Percentiles rank a stretch among this genome's conserved stretches.
Conservation (phyloP, 1,284 basidiomycete species). For the Melampsora larici-populina region DNA sequence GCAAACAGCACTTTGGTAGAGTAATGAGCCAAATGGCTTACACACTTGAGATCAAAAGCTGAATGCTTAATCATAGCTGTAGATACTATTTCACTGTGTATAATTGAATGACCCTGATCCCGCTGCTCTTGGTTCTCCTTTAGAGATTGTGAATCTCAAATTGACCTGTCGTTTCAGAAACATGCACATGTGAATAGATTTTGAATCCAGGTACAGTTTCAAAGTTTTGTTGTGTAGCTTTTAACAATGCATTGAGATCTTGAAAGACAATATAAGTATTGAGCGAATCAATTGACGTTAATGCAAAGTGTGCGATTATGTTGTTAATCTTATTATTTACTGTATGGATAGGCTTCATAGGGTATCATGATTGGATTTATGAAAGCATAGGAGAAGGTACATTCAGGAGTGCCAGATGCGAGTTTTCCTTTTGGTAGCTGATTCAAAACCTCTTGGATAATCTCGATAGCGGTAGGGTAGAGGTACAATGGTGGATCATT, state of each 20-base stretch:
- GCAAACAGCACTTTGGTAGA: slow-evolving; percentile 16
- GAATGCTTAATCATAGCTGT: slow-evolving; percentile 16
- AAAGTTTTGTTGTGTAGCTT: slow-evolving; percentile 70
- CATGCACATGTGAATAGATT: slow-evolving; percentile 66
- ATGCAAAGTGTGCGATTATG: slow-evolving; percentile 80
- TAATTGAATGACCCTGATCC: slow-evolving; percentile 73
- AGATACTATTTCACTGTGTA: slow-evolving; percentile 15
- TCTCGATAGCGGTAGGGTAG: too few species aligned
- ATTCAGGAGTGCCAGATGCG: not conserved
- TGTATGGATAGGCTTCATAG: slow-evolving; percentile 21
- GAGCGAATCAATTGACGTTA: slow-evolving; percentile 75
- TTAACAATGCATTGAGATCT: slow-evolving; percentile 69
- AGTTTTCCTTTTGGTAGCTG: not conserved
- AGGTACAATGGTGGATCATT: not conserved
- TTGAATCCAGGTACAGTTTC: slow-evolving; percentile 71
- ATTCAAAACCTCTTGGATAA: too few species aligned
- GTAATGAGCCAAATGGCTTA: too few species aligned
- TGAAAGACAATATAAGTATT: slow-evolving; percentile 75
- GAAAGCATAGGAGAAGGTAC: too few species aligned
- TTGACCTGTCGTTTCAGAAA: slow-evolving; percentile 64
- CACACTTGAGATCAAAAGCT: too few species aligned
- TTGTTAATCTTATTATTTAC: slow-evolving; percentile 73
- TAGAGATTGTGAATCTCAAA: slow-evolving; percentile 60
- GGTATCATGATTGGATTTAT: slow-evolving; percentile 16
- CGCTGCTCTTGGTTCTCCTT: slow-evolving; percentile 71